Percentiles rank a stretch among this genome's conserved stretches.
Evolutionary conservation across 371 early-diverging fungal species (phyloP).

Genomic region (Mortierella sp.): DNA sequence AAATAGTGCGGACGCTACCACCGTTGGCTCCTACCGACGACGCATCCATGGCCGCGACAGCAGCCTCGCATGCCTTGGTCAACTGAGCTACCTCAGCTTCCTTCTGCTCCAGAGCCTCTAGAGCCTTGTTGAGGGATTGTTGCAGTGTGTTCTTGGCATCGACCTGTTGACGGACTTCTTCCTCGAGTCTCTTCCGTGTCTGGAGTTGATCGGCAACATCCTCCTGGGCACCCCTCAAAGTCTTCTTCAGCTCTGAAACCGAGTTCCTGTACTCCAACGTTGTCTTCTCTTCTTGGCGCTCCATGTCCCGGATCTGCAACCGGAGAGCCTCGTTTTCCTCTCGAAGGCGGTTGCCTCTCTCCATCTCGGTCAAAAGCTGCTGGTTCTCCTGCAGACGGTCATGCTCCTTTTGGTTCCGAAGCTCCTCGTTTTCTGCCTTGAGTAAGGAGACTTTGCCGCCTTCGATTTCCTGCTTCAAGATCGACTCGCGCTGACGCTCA

Average conservation of each 20-base stretch:
- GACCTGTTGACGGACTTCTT: constrained; percentile 24
- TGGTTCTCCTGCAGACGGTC: constrained; percentile 47
- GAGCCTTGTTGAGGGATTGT: constrained; percentile 20
- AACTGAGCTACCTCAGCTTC: constrained; percentile 43
- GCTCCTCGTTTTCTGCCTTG: constrained; percentile 57
- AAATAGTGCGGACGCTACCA: constrained; percentile 50
- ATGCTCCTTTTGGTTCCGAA: constrained; percentile 50
- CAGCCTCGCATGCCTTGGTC: constrained; percentile 50
- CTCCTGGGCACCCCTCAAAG: constrained; percentile 39
- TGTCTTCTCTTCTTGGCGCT: constrained; percentile 39
- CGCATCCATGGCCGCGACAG: constrained; percentile 50
- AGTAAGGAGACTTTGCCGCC: constrained; percentile 44
- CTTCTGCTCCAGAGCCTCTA: constrained; percentile 38
- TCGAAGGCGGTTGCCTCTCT: constrained; percentile 41
- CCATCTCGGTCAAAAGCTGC: constrained; percentile 52
- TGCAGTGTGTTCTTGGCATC: constrained; percentile 31
- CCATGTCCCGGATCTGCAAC: constrained; percentile 50
- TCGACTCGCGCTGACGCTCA: constrained; percentile 54
- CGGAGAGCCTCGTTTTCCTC: constrained; percentile 51
- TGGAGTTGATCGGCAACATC: constrained; percentile 47
- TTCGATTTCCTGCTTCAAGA: constrained; percentile 57
- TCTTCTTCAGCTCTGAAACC: constrained; percentile 47
- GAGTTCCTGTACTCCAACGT: constrained; percentile 29
- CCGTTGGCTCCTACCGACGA: constrained; percentile 25
- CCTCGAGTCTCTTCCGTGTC: constrained; percentile 45